Evolutionary conservation across 2,329 filamentous ascomycete genomes (phyloP), one percentile per base, ranked within the genome.

Genomic region (Aspergillus amoenus): DNA sequence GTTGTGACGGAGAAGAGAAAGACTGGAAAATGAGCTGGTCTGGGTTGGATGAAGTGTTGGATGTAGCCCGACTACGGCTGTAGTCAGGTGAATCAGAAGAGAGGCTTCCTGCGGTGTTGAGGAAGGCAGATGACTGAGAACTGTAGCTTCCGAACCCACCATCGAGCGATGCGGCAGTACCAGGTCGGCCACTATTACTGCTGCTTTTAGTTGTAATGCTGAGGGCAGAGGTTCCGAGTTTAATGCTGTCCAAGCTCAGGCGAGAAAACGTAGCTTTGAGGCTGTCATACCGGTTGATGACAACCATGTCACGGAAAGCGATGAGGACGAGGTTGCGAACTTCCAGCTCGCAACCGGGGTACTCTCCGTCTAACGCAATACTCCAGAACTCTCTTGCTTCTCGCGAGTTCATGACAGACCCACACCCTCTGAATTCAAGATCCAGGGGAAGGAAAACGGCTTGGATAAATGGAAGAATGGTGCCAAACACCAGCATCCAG

Each of bases 391-490:
- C 93, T 41, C 87, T 86, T 4, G 93, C 89, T 73, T 95, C 88
- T 5, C 91, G 86, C 0, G 84, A 74, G 0, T 83, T 87, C 83
- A 97, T 88, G 55, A 97, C 83, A 0, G 85, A 81, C 15, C 94
- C 94, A 46, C 84, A 84, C 5, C 93, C 94, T 52, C 91, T 88
- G 70, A 99, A 96, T 71, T 99, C 94, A 11, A 96, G 84, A 68
- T 99, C 94, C 1, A 99, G 78, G 0, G 93, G 94, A 2, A 99
- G 79, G 70, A 99, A 97, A 1, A 97, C 93, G 1, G 93, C 92
- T 77, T 97, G 93, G 66, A 99, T 87, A 69, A 96, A 97, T 0
- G 94, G 94, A 5, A 97, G 77, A 39, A 97, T 90, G 6, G 85
- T 89, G 3, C 91, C 93, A 68, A 97, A 97, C 0, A 94, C 93